A percentile compares a stretch with the other conserved stretches of the same genome.
These are phyloP conservation scores for Rhizomucor pusillus DNA, from an alignment of 371 early-diverging fungal genomes.

Conservation along the genomic window DNA sequence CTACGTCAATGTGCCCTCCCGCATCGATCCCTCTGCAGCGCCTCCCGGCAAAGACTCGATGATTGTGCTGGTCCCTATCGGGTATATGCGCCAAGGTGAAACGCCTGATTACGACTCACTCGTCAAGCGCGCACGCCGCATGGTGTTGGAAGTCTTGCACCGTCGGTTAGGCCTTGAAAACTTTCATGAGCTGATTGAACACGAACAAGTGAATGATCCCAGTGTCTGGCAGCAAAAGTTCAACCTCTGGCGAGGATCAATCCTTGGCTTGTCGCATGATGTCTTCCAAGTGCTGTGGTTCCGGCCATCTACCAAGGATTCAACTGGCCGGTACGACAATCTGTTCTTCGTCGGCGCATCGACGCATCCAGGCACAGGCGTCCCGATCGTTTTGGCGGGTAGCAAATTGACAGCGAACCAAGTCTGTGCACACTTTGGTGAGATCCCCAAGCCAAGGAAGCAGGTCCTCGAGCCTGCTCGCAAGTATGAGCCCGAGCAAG, in stretches of 20 bases:
- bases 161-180: constrained; percentile 35
- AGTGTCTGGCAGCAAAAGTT: constrained; percentile 58
- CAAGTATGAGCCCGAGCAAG: constrained; percentile 8
- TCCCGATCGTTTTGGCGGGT: constrained; percentile 63
- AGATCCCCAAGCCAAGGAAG: constrained; percentile 12
- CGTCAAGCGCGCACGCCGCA: constrained; percentile 41
- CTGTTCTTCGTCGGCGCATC: constrained; percentile 66
- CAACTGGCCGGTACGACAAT: constrained; percentile 48
- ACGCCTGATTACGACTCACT: constrained; percentile 22
- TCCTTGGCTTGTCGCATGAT: constrained; percentile 59
- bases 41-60: constrained; percentile 52
- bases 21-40: constrained; percentile 56
- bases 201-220: constrained; percentile 61
- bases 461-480: background rate
- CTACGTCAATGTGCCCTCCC: constrained; percentile 63
- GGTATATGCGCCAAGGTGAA: constrained; percentile 32
- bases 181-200: constrained; percentile 44
- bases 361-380: constrained; percentile 70
- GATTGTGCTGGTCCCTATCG: constrained; percentile 61
- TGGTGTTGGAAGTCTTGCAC: constrained; percentile 44
- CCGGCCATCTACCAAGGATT: constrained; percentile 58
- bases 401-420: constrained; percentile 55
- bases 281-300: constrained; percentile 60
- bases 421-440: constrained; percentile 35
- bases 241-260: constrained; percentile 59